Percentiles rank a stretch among this genome's conserved stretches.
phyloP scores from a whole-genome alignment of 148 eudicot species.

The Rhododendron simsii region DNA sequence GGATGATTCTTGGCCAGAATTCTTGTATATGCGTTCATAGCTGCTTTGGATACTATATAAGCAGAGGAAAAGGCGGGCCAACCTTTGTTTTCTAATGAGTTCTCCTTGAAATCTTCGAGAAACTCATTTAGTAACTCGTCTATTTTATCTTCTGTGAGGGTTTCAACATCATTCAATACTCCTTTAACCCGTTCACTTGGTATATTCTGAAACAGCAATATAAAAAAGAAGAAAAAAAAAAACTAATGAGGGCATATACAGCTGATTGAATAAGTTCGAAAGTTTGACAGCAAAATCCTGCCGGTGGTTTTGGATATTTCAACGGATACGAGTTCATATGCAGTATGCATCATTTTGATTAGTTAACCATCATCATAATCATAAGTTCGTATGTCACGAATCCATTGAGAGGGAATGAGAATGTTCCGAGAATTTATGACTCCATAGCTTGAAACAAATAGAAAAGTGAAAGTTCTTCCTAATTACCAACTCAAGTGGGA shows the following conservation, averaged over 20 bases:
- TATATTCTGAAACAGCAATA: constrained; percentile 10
- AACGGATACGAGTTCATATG: background rate
- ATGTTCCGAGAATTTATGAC: background rate
- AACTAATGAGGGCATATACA: background rate
- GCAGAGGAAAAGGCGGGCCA: constrained; percentile 18
- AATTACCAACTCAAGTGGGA: background rate
- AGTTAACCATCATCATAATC: background rate
- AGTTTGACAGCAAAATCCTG: background rate
- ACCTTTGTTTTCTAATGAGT: constrained; percentile 3
- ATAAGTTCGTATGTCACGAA: background rate
- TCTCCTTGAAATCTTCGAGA: constrained; percentile 25
- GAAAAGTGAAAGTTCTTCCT: background rate
- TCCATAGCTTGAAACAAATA: background rate
- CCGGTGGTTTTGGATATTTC: background rate
- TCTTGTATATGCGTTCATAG: constrained; percentile 28
- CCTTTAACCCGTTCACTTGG: constrained; percentile 23
- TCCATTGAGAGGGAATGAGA: background rate
- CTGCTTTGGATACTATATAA: constrained; percentile 24
- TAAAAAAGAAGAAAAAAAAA: background rate
- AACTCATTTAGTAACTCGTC: constrained; percentile 33
- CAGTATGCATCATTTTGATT: background rate
- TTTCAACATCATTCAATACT: constrained; percentile 24
- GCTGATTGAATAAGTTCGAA: background rate
- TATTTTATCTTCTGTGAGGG: constrained; percentile 40
- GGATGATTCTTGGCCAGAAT: constrained; percentile 27